Conservation (phyloP, 1,284 basidiomycete genomes). For the Erythrobasidium hasegawianum region DNA sequence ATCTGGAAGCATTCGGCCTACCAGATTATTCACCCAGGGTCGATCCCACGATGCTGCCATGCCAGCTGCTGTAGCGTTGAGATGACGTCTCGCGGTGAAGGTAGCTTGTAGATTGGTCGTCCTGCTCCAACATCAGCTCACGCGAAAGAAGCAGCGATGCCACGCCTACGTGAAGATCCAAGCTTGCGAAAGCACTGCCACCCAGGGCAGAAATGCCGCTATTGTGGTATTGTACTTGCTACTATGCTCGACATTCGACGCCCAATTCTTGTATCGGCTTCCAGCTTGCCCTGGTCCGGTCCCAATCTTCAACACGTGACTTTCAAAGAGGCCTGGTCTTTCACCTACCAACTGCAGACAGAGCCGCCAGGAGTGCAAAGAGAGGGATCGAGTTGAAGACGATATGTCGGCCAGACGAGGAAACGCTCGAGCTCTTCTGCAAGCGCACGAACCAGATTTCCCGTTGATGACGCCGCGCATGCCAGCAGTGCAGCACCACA, state of each 20-base stretch:
- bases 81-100: not conserved
- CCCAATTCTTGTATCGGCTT: conserved; percentile 5
- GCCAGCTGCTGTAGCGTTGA: not conserved
- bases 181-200: conserved; percentile 3
- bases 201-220: conserved; percentile 3
- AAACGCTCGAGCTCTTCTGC: conserved; percentile 1
- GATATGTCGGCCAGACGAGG: not conserved
- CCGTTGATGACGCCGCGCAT: not conserved
- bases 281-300: conserved; percentile 7
- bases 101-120: conserved; percentile 14
- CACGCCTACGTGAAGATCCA: conserved; percentile 13
- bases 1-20: not conserved
- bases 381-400: conserved; percentile 10
- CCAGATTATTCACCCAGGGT: conserved; percentile 8
- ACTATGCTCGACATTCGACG: not conserved
- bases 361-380: not conserved
- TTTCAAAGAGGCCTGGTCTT: not conserved
- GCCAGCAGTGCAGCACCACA: not conserved
- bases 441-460: conserved; percentile 3
- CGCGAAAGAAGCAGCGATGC: not conserved
- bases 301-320: not conserved
- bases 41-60: too few relatives aligned
- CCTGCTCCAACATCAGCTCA: too few relatives aligned
- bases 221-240: not conserved
- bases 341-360: not conserved